These are phyloP conservation scores for Ogataea angusta DNA, from an alignment of 805 yeast species.

Conservation along the genomic window DNA sequence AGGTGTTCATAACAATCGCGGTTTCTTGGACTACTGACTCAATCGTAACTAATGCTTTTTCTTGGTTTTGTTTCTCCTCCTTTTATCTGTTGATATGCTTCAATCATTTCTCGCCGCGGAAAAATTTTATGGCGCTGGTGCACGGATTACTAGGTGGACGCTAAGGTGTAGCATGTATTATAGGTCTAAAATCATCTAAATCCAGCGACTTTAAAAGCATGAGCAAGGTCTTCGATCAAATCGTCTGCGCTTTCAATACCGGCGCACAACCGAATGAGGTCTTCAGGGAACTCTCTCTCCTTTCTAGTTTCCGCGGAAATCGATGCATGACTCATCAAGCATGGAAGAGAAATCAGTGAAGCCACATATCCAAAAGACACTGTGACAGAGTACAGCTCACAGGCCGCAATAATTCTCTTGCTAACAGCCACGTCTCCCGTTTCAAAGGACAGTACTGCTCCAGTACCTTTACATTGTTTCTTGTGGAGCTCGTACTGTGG, in stretches of 20 bases:
- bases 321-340: conserved; percentile 96
- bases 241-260: conserved; percentile 87
- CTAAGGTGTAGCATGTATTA: too few species aligned
- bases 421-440: conserved; percentile 70
- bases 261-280: conserved; percentile 81
- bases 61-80: conserved; percentile 7
- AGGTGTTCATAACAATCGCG: conserved; percentile 1
- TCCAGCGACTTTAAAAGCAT: conserved; percentile 67
- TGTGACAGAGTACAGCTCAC: conserved; percentile 80
- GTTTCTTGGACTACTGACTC: background rate
- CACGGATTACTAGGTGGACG: background rate
- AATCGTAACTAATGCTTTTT: conserved; percentile 3
- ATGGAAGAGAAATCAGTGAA: conserved; percentile 89
- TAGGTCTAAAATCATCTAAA: conserved; percentile 26
- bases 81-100: conserved; percentile 10
- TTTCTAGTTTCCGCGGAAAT: conserved; percentile 83
- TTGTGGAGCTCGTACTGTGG: conserved; percentile 80
- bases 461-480: conserved; percentile 77
- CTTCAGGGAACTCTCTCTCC: conserved; percentile 90
- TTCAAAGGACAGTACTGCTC: conserved; percentile 86
- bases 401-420: conserved; percentile 70
- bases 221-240: conserved; percentile 72
- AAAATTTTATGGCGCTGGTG: conserved; percentile 11
- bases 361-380: conserved; percentile 95
- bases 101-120: conserved; percentile 9